A percentile compares a stretch with the other conserved stretches of the same genome.
These are phyloP conservation scores for Xerocomellus dryophilus DNA, from an alignment of 768 basidiomycete genomes.

Conservation along the genomic window DNA sequence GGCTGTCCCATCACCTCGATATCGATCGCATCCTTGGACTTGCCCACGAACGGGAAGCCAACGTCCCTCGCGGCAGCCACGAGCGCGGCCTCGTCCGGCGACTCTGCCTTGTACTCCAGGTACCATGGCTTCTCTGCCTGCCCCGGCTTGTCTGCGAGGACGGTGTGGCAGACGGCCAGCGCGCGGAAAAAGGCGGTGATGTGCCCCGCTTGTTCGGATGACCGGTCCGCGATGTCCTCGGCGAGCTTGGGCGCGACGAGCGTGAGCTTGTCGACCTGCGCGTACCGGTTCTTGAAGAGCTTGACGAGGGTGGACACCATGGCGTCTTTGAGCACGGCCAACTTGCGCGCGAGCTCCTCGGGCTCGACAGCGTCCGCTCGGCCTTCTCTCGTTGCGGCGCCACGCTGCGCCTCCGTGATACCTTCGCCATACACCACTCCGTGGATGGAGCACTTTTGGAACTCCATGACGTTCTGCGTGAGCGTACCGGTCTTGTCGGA, in stretches of 20 bases:
- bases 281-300: slow-evolving; percentile 84
- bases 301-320: slow-evolving; percentile 78
- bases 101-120: slow-evolving; percentile 93
- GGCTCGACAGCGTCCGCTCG: slow-evolving; percentile 62
- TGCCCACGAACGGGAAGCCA: slow-evolving; percentile 86
- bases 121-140: slow-evolving; percentile 55
- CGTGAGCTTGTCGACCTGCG: slow-evolving; percentile 78
- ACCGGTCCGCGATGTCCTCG: slow-evolving; percentile 64
- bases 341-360: slow-evolving; percentile 64
- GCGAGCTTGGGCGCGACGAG: slow-evolving; percentile 85
- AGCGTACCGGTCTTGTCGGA: slow-evolving; percentile 97
- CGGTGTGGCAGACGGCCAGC: slow-evolving; percentile 90
- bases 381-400: slow-evolving; percentile 83
- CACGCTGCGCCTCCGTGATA: slow-evolving; percentile 91
- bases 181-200: slow-evolving; percentile 91
- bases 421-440: slow-evolving; percentile 91
- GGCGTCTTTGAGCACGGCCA: slow-evolving; percentile 61
- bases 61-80: slow-evolving; percentile 90
- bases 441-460: slow-evolving; percentile 88
- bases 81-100: slow-evolving; percentile 92
- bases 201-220: slow-evolving; percentile 56
- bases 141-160: slow-evolving; percentile 76
- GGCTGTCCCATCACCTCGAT: slow-evolving; percentile 90
- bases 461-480: slow-evolving; percentile 98
- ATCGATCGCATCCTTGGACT: slow-evolving; percentile 70